A percentile compares a stretch with the other conserved stretches of the same genome.
These are phyloP conservation scores for Exophiala aquamarina DNA, from an alignment of 2,329 filamentous ascomycete genomes.

Conservation along the genomic window DNA sequence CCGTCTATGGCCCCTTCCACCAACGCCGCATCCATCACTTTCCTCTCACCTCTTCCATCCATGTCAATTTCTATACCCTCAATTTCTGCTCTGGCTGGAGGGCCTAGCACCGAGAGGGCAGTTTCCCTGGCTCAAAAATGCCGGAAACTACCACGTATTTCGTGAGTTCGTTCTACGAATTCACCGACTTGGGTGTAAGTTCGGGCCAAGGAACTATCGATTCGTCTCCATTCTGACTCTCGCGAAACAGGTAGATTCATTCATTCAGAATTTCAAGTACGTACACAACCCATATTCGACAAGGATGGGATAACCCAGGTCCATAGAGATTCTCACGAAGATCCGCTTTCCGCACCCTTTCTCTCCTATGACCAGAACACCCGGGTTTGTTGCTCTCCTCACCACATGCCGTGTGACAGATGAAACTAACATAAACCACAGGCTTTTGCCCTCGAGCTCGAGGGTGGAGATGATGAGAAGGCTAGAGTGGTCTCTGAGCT, in stretches of 20 bases:
- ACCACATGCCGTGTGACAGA: neutral
- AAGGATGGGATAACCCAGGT: neutral
- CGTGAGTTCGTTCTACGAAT: constrained; percentile 17
- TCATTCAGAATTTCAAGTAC: constrained; percentile 18
- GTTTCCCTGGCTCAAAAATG: no score
- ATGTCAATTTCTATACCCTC: no score
- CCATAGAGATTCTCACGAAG: constrained; percentile 17
- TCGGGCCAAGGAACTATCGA: neutral
- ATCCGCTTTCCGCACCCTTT: constrained; percentile 17
- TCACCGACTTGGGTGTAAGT: constrained; percentile 18
- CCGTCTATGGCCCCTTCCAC: no score
- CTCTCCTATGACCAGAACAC: constrained; percentile 16
- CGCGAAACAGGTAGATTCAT: constrained; percentile 10
- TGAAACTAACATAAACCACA: constrained; percentile 12
- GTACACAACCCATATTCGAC: neutral
- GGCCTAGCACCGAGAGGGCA: no score
- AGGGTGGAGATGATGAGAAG: constrained; percentile 12
- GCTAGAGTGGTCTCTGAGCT: constrained; percentile 7
- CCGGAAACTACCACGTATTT: neutral
- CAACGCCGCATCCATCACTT: no score
- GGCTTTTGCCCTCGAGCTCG: constrained; percentile 22
- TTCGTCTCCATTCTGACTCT: no score
- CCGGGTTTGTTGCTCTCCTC: constrained; percentile 9
- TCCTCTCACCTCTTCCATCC: no score
- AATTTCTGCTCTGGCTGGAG: no score